Evolutionary conservation across 2,329 filamentous ascomycete species (phyloP), one percentile per base, ranked within the genome.

Genomic region (Pseudogymnoascus sp.): DNA sequence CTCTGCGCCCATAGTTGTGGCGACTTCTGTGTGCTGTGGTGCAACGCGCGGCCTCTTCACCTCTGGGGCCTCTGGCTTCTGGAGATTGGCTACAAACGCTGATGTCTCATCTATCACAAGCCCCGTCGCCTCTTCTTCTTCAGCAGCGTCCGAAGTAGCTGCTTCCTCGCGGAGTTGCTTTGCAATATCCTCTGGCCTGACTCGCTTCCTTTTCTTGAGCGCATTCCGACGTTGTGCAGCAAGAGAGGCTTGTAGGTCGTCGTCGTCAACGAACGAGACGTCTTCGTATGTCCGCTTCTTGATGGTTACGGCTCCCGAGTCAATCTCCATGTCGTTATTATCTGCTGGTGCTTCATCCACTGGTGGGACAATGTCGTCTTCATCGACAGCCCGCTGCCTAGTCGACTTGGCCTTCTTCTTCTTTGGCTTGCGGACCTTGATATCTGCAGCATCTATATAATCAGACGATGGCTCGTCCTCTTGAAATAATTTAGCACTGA

Each of bases 51-150:
- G 71, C 61, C 67, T 59, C 64, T 72, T 76, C 75, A 82, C 71
- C 75, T 89, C 77, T 72, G 82, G 77, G 10, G 81, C 75, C 1
- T 78, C 82, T 13, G 87, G 85, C 64, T 88, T 89, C 72, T 88
- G 89, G 63, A 99, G 77, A 63, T 91, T 91, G 26, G 92, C 89
- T 31, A 99, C 89, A 70, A 99, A 99, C 70, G 96, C 93, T 0
- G 92, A 92, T 0, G 93, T 96, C 73, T 97, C 95, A 65, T 97
- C 93, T 64, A 99, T 93, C n/a, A 97, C 84, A 1, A 99, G 79
- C 1, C 92, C 93, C 42, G 76, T 73, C 4, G 65, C 68, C 26
- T 72, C 74, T 19, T 78, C 78, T 3, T 84, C 79, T 0, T 81
- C 78, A 15, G 76, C 78, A 2, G 82, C 78, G 23, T 82, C 82